A percentile compares a stretch with the other conserved stretches of the same genome.
phyloP scores from a whole-genome alignment of 208 protist genomes.

The Trypanosoma conorhini region DNA sequence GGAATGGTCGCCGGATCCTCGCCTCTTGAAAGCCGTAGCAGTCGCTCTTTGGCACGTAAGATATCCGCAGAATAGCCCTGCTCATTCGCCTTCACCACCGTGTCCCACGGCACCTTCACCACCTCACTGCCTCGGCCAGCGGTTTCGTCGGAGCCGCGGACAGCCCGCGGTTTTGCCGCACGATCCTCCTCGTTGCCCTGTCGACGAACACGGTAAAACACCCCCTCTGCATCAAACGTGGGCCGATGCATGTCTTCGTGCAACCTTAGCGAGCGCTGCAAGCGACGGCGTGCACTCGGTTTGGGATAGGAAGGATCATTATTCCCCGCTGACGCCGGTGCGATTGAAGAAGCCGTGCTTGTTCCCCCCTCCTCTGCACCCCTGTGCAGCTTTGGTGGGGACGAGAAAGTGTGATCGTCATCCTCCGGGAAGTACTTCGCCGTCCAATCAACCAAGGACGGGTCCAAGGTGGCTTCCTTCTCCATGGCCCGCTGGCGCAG shows the following conservation, averaged over 20 bases:
- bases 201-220: slow-evolving; percentile 78
- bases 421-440: slow-evolving; percentile 90
- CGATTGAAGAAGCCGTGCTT: slow-evolving; percentile 4
- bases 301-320: not conserved
- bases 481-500: slow-evolving; percentile 79
- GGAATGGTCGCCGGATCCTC: slow-evolving; percentile 86
- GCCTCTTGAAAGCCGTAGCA: slow-evolving; percentile 82
- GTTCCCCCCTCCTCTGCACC: slow-evolving; percentile 2
- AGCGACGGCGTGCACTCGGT: slow-evolving; percentile 52
- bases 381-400: slow-evolving; percentile 63
- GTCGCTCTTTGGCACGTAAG: slow-evolving; percentile 79
- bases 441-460: slow-evolving; percentile 91
- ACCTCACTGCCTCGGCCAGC: slow-evolving; percentile 31
- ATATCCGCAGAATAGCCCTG: slow-evolving; percentile 73
- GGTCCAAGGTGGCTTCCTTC: slow-evolving; percentile 68
- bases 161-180: slow-evolving; percentile 56
- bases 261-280: slow-evolving; percentile 62
- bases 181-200: slow-evolving; percentile 56
- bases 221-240: slow-evolving; percentile 88
- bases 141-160: slow-evolving; percentile 61
- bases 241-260: slow-evolving; percentile 78
- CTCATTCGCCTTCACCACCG: slow-evolving; percentile 63
- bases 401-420: slow-evolving; percentile 57
- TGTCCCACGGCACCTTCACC: slow-evolving; percentile 86
- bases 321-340: not conserved